Conservation (phyloP, 2,329 filamentous ascomycete species). For the Colletotrichum neosansevieriae region DNA sequence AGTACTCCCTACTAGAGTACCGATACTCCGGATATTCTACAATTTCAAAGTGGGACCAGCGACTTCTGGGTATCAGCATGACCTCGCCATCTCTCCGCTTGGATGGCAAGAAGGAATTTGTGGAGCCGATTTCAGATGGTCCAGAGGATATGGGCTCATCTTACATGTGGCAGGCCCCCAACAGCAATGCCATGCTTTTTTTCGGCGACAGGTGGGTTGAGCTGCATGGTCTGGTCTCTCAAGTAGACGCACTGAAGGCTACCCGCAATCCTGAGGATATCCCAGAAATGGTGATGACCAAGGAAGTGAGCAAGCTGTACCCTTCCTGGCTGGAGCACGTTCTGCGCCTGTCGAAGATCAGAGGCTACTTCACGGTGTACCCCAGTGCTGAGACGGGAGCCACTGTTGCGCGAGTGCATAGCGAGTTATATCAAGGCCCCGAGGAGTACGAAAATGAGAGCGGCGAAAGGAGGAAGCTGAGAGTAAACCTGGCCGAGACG, state of each 20-base stretch:
- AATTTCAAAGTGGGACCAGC: constrained; percentile 59
- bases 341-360: constrained; percentile 79
- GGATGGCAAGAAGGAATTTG: constrained; percentile 70
- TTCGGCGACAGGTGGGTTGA: constrained; percentile 90
- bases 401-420: constrained; percentile 79
- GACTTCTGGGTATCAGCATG: constrained; percentile 83
- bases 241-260: constrained; percentile 64
- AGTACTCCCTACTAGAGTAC: constrained; percentile 82
- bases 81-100: constrained; percentile 76
- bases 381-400: constrained; percentile 69
- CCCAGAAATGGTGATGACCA: constrained; percentile 60
- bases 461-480: constrained; percentile 41
- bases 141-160: constrained; percentile 58
- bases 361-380: constrained; percentile 85
- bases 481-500: constrained; percentile 44
- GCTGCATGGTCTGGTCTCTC: constrained; percentile 82
- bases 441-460: constrained; percentile 70
- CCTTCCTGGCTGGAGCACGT: constrained; percentile 85
- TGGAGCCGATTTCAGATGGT: constrained; percentile 52
- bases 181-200: constrained; percentile 83
- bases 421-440: constrained; percentile 77
- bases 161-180: constrained; percentile 89
- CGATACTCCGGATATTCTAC: constrained; percentile 71
- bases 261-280: constrained; percentile 46
- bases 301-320: constrained; percentile 74